Conservation (phyloP, 164 flowering plant genomes). For the Vitis cinerea region DNA sequence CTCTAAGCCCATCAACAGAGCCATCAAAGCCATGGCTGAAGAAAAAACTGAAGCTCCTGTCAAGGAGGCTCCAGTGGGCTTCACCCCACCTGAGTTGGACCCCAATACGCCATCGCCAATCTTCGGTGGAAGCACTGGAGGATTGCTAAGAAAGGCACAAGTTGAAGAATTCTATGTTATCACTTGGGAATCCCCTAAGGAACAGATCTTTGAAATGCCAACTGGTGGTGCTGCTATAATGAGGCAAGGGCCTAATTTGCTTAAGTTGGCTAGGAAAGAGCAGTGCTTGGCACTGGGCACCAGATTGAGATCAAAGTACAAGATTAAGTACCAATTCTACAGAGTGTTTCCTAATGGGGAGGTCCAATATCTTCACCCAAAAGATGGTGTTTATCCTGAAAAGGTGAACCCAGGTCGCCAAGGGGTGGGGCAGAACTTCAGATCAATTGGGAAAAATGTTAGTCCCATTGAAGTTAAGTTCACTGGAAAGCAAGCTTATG, state of each 20-base stretch:
- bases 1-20: constrained; percentile 22
- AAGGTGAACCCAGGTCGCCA: constrained; percentile 92
- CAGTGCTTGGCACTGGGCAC: constrained; percentile 98
- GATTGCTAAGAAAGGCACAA: constrained; percentile 77
- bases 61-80: constrained; percentile 63
- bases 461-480: constrained; percentile 93
- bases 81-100: constrained; percentile 86
- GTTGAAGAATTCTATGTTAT: constrained; percentile 89
- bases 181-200: constrained; percentile 90
- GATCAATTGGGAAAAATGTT: constrained; percentile 90
- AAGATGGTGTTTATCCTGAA: constrained; percentile 99
- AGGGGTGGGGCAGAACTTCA: constrained; percentile 78
- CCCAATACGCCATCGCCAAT: constrained; percentile 88
- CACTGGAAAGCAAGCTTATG: constrained; percentile 89
- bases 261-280: constrained; percentile 90
- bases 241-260: constrained; percentile 84
- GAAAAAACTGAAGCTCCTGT: constrained; percentile 25
- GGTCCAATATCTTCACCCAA: constrained; percentile 95
- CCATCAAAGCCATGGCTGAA: constrained; percentile 43
- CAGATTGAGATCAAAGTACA: constrained; percentile 92
- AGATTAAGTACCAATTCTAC: constrained; percentile 96
- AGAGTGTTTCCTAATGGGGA: constrained; percentile 98
- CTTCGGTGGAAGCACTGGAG: constrained; percentile 91
- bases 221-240: constrained; percentile 96
- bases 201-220: constrained; percentile 91